Percentiles rank a stretch among this genome's conserved stretches.
Evolutionary conservation across 306 rosid species (phyloP).

Genomic region (Vigna trinervia): DNA sequence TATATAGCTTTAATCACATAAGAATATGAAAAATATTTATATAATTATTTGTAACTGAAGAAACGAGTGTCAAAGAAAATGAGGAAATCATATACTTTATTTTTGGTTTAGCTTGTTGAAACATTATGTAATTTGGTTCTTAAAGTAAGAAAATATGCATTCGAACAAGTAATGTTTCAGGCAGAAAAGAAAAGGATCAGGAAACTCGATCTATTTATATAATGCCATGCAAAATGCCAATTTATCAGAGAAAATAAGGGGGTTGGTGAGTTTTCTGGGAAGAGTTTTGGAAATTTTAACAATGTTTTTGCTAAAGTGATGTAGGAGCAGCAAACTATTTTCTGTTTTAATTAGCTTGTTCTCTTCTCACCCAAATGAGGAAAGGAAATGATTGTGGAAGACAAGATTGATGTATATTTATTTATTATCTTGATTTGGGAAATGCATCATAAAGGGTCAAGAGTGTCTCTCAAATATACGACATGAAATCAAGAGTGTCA

Average conservation of each 20-base stretch:
- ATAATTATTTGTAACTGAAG: neutral
- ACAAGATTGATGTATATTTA: constrained; percentile 50
- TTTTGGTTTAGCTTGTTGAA: neutral
- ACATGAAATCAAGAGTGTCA: constrained; percentile 55
- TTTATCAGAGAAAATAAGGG: neutral
- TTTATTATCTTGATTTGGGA: constrained; percentile 57
- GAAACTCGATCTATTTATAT: neutral
- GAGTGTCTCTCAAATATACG: constrained; percentile 20
- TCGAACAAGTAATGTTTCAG: neutral
- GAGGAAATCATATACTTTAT: neutral
- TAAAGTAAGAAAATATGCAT: neutral
- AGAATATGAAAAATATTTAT: neutral
- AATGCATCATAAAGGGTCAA: constrained; percentile 34
- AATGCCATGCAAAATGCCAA: neutral
- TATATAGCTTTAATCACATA: too few relatives aligned
- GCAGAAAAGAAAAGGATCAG: neutral
- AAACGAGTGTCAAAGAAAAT: neutral
- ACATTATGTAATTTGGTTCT: neutral
- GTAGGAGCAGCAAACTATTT: neutral
- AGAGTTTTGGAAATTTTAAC: neutral
- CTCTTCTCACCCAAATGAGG: constrained; percentile 65
- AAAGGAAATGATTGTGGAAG: constrained; percentile 66
- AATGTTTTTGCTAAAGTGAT: neutral
- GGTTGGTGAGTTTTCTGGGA: too few relatives aligned
- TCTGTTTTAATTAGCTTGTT: constrained; percentile 24